Evolutionary conservation across 1,139 yeast species (phyloP).

Genomic region (Candida sojae): DNA sequence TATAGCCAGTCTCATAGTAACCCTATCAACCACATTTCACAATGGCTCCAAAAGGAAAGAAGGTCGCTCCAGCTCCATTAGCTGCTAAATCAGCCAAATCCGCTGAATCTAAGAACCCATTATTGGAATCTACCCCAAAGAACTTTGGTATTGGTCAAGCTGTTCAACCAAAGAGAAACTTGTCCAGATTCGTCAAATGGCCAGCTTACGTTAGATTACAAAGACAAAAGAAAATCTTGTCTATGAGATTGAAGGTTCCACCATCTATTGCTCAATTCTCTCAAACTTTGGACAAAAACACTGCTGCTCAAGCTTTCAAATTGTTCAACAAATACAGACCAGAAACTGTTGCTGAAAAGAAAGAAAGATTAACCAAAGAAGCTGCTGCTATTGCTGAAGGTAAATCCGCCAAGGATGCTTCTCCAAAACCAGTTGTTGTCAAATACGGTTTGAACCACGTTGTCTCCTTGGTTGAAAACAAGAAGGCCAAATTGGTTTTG

Average conservation of each 20-base stretch:
- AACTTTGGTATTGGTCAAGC: constrained; percentile 96
- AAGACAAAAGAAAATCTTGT: constrained; percentile 95
- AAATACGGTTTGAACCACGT: constrained; percentile 99
- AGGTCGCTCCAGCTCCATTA: constrained; percentile 76
- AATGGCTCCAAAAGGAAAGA: constrained; percentile 61
- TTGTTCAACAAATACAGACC: constrained; percentile 98
- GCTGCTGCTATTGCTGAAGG: constrained; percentile 99
- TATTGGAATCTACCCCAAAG: constrained; percentile 79
- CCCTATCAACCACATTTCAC: constrained; percentile 11
- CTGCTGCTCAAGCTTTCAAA: constrained; percentile 95
- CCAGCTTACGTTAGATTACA: constrained; percentile 90
- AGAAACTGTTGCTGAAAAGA: constrained; percentile 95
- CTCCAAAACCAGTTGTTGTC: constrained; percentile 93
- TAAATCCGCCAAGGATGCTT: constrained; percentile 91
- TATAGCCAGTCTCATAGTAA: background rate
- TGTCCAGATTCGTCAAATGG: constrained; percentile 96
- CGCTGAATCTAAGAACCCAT: constrained; percentile 37
- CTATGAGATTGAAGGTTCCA: constrained; percentile 96
- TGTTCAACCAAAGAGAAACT: constrained; percentile 93
- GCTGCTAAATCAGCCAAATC: constrained; percentile 38
- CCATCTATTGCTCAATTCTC: constrained; percentile 98
- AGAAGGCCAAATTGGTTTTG: constrained; percentile 94
- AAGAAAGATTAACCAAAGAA: constrained; percentile 97
- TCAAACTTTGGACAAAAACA: constrained; percentile 94
- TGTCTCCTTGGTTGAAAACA: constrained; percentile 94